Percentiles rank a stretch among this genome's conserved stretches.
These are phyloP conservation scores for Boletus reticuloceps DNA, from an alignment of 768 basidiomycete species.

Conservation along the genomic window DNA sequence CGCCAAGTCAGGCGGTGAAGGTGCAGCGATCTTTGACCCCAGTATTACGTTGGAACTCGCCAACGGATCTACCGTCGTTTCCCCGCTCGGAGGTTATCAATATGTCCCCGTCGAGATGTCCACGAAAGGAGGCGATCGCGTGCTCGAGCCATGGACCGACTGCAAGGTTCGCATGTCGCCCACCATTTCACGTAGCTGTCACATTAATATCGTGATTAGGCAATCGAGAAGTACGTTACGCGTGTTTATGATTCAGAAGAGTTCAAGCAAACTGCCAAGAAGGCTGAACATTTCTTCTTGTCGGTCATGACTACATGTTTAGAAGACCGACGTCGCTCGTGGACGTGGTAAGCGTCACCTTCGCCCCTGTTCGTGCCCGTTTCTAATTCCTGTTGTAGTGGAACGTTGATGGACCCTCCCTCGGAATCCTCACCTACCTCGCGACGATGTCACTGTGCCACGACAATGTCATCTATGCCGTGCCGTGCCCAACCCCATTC, in stretches of 20 bases:
- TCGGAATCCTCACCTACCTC: too few species aligned
- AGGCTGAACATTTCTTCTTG: conserved; percentile 64
- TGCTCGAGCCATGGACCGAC: conserved; percentile 76
- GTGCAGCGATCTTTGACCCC: conserved; percentile 78
- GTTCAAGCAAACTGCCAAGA: conserved; percentile 57
- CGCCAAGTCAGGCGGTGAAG: conserved; percentile 80
- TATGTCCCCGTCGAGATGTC: conserved; percentile 74
- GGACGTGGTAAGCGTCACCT: conserved; percentile 52
- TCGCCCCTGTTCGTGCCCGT: background rate
- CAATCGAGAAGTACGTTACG: conserved; percentile 64
- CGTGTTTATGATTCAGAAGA: conserved; percentile 59
- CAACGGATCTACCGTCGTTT: conserved; percentile 66
- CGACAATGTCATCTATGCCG: too few species aligned
- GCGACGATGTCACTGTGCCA: too few species aligned
- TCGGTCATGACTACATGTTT: conserved; percentile 67
- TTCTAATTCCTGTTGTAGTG: conserved; percentile 44
- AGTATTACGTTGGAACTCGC: conserved; percentile 76
- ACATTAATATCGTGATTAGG: conserved; percentile 32
- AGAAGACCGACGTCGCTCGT: conserved; percentile 59
- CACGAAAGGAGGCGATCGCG: conserved; percentile 55
- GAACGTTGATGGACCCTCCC: conserved; percentile 52
- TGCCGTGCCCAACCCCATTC: too few species aligned
- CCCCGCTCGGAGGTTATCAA: conserved; percentile 84
- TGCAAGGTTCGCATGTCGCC: too few species aligned
- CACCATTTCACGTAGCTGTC: conserved; percentile 40